Evolutionary conservation across 805 yeast genomes (phyloP).

Genomic region (Yarrowia yakushimensis): DNA sequence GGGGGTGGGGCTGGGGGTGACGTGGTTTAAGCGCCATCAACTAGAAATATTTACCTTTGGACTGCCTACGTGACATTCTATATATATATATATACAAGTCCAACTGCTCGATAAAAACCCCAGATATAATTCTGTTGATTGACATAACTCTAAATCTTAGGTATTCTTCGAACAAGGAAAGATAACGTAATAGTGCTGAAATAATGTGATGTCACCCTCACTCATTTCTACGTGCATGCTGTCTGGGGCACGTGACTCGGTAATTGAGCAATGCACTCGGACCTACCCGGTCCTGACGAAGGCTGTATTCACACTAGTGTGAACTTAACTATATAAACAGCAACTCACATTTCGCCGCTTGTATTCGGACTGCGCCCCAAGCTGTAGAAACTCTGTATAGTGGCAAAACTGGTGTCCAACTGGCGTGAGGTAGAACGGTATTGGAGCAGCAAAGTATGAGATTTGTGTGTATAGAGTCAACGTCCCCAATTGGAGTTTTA

Average conservation of each 20-base stretch:
- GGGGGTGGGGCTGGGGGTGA: not conserved
- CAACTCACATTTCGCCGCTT: slow-evolving; percentile 1
- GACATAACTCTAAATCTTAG: not conserved
- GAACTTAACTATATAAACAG: slow-evolving; percentile 5
- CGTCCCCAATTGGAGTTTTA: too few relatives aligned
- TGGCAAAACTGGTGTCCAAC: not conserved
- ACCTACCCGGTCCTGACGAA: not conserved
- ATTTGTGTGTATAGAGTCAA: too few relatives aligned
- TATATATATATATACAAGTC: not conserved
- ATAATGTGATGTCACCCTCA: not conserved
- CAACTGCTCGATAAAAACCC: not conserved
- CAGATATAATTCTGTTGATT: not conserved
- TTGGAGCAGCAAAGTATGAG: too few relatives aligned
- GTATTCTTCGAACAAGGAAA: not conserved
- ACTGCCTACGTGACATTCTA: not conserved
- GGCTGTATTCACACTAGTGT: not conserved
- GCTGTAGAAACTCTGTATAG: not conserved
- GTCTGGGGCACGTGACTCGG: not conserved
- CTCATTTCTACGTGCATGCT: not conserved
- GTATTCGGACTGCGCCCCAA: slow-evolving; percentile 3
- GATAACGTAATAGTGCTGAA: not conserved
- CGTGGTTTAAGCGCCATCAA: too few relatives aligned
- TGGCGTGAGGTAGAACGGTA: too few relatives aligned
- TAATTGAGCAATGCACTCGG: not conserved
- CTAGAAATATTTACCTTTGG: too few relatives aligned